A percentile compares a stretch with the other conserved stretches of the same genome.
phyloP scores from a whole-genome alignment of 2,329 filamentous ascomycete species.

The Raffaelea albimanens region DNA sequence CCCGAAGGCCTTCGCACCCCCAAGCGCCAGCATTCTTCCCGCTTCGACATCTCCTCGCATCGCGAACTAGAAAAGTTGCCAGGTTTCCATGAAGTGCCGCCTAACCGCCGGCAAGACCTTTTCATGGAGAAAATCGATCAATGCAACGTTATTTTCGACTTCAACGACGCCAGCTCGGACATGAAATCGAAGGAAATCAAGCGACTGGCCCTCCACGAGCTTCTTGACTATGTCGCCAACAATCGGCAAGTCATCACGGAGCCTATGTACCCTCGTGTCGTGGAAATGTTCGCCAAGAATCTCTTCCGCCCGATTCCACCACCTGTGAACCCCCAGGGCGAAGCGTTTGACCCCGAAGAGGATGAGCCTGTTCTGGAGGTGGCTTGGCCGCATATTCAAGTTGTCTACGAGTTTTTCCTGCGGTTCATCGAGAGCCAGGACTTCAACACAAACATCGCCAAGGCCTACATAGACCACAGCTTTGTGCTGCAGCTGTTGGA shows the following conservation, averaged over 20 bases:
- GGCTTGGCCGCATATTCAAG: conserved; percentile 98
- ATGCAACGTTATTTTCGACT: conserved; percentile 99
- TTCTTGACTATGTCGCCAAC: conserved; percentile 96
- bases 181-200: conserved; percentile 99
- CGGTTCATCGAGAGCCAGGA: conserved; percentile 98
- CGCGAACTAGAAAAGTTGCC: conserved; percentile 94
- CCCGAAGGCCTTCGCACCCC: conserved; percentile 92
- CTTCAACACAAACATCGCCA: conserved; percentile 99
- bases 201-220: conserved; percentile 84
- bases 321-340: conserved; percentile 93
- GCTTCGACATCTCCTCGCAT: conserved; percentile 96
- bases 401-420: conserved; percentile 98
- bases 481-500: conserved; percentile 97
- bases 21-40: conserved; percentile 81
- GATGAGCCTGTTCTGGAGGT: conserved; percentile 97
- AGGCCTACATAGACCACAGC: conserved; percentile 96
- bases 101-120: conserved; percentile 86
- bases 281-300: conserved; percentile 99
- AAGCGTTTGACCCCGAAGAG: conserved; percentile 97
- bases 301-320: conserved; percentile 94
- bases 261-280: conserved; percentile 96
- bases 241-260: conserved; percentile 98
- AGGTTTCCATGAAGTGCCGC: conserved; percentile 94
- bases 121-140: conserved; percentile 99
- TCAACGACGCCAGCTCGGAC: conserved; percentile 94